Base-by-base conservation (phyloP, 306 rosid species). In the Ochetophila trinervis region DNA sequence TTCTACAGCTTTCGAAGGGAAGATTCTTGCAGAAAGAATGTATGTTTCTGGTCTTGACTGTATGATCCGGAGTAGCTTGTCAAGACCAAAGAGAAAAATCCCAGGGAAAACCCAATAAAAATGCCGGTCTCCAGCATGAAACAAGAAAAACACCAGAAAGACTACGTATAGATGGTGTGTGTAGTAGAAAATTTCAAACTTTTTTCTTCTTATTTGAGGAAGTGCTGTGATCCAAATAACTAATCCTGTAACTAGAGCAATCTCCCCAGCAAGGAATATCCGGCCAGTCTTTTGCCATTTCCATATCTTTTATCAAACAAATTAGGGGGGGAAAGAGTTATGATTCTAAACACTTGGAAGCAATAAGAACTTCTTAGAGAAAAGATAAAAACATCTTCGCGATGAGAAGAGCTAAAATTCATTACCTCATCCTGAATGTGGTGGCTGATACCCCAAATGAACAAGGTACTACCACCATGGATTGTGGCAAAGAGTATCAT, bases 121-220 rank as follows among this genome's bases (percentile, higher is more conserved):
- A 78, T 89, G 98, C 67, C 87, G 72, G 70, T 93, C 98, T 75
- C 97, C 98, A 17, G 72, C 87, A 76, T 93, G 98, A 67, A 93
- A 89, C 84, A 93, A 75, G 90, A 84, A 87, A 49, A 89, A 81
- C n/a, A 87, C 74, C n/a, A 89, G 81, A 75, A 89, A 92, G 18
- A 93, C 76, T 23, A 70, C 27, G 72, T 93, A 89, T 18, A 93
- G 76, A 81, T 93, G 98, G 78, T 89, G 98, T 8, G 83, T 84
- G 83, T 79, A 87, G 82, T 93, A 87, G 86, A 93, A 89, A 62
- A 89, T 74, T 74, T 93, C 96, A 56, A 93, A 93, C 58, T 74
- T 74, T 68, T 75, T 85, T 60, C 97, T 86, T 49, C 97, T 86
- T 53, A 93, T 79, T 77, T 79, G 96, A 65, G 98, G 97, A 70